Base-by-base conservation (phyloP, 192 early-diverging fungal species). In the Pilaira anomala region DNA sequence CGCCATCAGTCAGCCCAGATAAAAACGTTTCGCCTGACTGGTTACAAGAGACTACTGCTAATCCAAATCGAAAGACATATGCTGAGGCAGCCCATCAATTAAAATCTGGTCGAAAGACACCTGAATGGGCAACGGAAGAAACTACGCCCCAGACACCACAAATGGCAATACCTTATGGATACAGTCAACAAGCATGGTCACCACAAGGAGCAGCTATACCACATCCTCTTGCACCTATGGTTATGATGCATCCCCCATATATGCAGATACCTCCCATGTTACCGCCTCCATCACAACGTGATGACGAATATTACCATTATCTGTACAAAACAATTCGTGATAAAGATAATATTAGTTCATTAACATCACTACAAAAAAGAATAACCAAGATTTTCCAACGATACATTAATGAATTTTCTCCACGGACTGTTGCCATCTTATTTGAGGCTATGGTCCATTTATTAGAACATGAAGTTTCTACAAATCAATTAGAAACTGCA, bases 301-400 rank as follows among this genome's bases (percentile, higher is more conserved):
- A 58, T 16, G 13, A 18, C 12, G 56, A 58, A 24, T 13, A 36
- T 5, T 14, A 41, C 12, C 36, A 40, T 16, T 19, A 36, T 0
- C 12, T 42, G 0, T 39, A 58, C 21, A 16, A 6, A 7, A 25
- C 41, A 2, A 11, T 58, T 12, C 36, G 13, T 1, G 2, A 24
- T 13, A 19, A 42, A 25, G 19, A 58, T 2, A 58, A 16, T 6
- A 19, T 22, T 1, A 36, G 25, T 1, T 7, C 12, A 8, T 24
- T 58, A 6, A 58, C 29, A 21, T 7, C 14, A 6, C 41, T 58
- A 41, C 19, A 58, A 16, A 58, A 58, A 42, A 58, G 22, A 16
- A 24, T 22, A 0, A 4, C 8, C 3, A 58, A 1, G 1, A 58
- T 58, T 0, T 58, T 58, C 7, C 22, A 22, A 36, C 40, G 56